Evolutionary conservation across 2,329 filamentous ascomycete species (phyloP).

Genomic region (Ophiosphaerella herpotricha): DNA sequence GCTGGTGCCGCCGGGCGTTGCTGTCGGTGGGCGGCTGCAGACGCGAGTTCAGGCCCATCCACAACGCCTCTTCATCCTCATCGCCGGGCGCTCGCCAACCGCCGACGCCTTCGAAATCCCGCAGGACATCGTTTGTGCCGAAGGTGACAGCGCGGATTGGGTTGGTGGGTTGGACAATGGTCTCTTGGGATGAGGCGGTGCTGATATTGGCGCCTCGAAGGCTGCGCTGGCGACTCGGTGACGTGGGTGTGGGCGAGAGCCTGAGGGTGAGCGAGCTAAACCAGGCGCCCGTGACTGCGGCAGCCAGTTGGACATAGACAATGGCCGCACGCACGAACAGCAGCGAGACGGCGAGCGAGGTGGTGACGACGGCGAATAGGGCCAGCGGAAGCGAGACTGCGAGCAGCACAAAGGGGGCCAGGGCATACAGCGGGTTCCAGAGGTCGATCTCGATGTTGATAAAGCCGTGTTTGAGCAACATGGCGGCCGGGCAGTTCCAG

Average conservation of each 20-base stretch:
- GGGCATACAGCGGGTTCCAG: constrained; percentile 39
- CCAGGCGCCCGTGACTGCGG: constrained; percentile 47
- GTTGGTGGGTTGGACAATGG: constrained; percentile 14
- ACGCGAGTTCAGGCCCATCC: constrained; percentile 51
- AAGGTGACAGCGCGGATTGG: constrained; percentile 34
- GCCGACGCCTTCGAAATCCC: constrained; percentile 52
- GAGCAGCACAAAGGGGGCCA: constrained; percentile 45
- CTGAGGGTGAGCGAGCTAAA: constrained; percentile 29
- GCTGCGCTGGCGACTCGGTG: constrained; percentile 30
- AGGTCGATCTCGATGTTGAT: constrained; percentile 20
- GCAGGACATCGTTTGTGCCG: constrained; percentile 34
- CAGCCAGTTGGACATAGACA: constrained; percentile 49
- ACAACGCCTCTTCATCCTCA: constrained; percentile 50
- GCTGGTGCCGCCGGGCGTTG: constrained; percentile 35
- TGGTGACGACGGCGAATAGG: constrained; percentile 46
- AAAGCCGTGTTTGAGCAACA: constrained; percentile 20
- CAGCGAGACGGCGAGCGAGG: constrained; percentile 43
- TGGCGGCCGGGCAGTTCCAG: background rate
- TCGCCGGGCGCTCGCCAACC: constrained; percentile 46
- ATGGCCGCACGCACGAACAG: constrained; percentile 47
- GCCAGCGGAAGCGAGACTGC: constrained; percentile 46
- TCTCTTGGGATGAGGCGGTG: constrained; percentile 28
- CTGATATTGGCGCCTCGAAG: constrained; percentile 30
- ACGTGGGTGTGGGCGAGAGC: constrained; percentile 20
- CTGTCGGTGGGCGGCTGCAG: constrained; percentile 44